Conservation (phyloP, 148 eudicot species). For the Amaranthus palmeri region DNA sequence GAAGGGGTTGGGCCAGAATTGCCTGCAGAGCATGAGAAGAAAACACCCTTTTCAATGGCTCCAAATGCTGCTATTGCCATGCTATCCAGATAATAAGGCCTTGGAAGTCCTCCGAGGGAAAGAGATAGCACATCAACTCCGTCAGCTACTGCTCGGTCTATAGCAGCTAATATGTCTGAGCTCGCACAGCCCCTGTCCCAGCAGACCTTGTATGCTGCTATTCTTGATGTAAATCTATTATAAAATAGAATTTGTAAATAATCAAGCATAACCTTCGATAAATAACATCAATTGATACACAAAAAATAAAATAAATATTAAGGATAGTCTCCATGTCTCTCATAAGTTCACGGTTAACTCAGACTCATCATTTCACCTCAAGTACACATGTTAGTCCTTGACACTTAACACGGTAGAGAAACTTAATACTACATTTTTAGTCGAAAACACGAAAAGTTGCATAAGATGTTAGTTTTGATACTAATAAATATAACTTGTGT, state of each 20-base stretch:
- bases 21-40: slow-evolving; percentile 69
- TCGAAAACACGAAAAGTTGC: no score
- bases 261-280: not conserved
- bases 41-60: slow-evolving; percentile 50
- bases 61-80: slow-evolving; percentile 66
- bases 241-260: not conserved
- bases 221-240: slow-evolving; percentile 45
- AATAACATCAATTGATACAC: not conserved
- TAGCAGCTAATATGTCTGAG: slow-evolving; percentile 66
- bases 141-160: slow-evolving; percentile 56
- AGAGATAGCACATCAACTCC: slow-evolving; percentile 67
- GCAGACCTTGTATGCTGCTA: slow-evolving; percentile 75
- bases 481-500: no score
- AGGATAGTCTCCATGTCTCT: no score
- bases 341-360: no score
- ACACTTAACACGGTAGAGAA: no score
- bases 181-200: slow-evolving; percentile 56
- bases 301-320: not conserved
- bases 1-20: slow-evolving; percentile 63
- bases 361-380: no score
- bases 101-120: slow-evolving; percentile 56
- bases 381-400: no score
- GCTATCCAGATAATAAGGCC: slow-evolving; percentile 53
- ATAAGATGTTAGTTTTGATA: no score
- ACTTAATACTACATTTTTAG: no score